Evolutionary conservation across 441 rosid genomes (phyloP).

Genomic region (Adansonia grandidieri): DNA sequence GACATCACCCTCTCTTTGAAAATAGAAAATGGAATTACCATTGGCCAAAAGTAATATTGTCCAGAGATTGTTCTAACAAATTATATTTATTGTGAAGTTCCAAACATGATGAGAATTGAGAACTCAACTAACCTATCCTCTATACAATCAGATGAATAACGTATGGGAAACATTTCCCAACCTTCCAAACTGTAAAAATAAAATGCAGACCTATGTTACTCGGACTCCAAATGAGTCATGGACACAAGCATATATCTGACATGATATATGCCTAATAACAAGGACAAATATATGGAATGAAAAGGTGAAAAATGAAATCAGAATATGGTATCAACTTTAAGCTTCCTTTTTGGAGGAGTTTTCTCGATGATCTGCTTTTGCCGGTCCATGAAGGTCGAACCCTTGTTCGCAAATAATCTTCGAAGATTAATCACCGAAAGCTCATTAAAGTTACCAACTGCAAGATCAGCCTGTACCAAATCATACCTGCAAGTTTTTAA

Average conservation of each 20-base stretch:
- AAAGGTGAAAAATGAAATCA: constrained; percentile 29
- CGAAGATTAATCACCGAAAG: constrained; percentile 92
- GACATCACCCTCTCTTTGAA: neutral
- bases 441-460: constrained; percentile 76
- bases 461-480: constrained; percentile 92
- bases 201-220: constrained; percentile 2
- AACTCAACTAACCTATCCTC: constrained; percentile 4
- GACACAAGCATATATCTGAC: neutral
- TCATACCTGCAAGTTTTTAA: constrained; percentile 66
- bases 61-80: neutral
- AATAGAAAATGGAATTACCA: neutral
- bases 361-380: constrained; percentile 84
- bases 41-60: neutral
- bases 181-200: neutral
- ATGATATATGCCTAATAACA: neutral
- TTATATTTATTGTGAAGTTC: neutral
- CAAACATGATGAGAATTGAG: neutral
- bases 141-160: constrained; percentile 20
- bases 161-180: neutral
- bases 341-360: constrained; percentile 78
- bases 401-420: constrained; percentile 88
- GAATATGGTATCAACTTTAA: constrained; percentile 81
- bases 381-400: constrained; percentile 82
- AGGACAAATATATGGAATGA: neutral
- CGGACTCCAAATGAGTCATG: neutral